Conservation (phyloP, 2,329 filamentous ascomycete species). For the Cytospora piceae region DNA sequence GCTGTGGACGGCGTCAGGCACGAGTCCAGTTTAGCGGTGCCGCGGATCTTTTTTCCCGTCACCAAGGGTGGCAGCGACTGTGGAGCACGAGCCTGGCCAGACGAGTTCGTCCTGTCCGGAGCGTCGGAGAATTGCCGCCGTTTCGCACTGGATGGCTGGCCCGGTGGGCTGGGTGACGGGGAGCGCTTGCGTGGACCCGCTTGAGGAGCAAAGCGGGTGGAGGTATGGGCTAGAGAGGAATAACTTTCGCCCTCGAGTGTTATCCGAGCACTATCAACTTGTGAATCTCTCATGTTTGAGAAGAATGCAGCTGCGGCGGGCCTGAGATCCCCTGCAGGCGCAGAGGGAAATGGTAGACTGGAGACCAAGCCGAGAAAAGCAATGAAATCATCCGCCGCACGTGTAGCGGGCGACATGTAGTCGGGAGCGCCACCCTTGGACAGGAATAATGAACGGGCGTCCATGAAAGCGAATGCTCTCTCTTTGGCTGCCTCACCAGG, state of each 20-base stretch:
- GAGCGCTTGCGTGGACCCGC: constrained; percentile 19
- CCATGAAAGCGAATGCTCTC: not conserved
- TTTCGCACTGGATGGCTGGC: constrained; percentile 10
- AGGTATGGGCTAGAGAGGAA: not conserved
- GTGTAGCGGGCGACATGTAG: not conserved
- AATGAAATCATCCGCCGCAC: not conserved
- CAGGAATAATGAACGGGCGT: not conserved
- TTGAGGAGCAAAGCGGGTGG: constrained; percentile 2
- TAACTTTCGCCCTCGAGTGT: not conserved
- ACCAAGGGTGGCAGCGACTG: not conserved
- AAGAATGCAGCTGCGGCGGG: not conserved
- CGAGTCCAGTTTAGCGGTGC: not conserved
- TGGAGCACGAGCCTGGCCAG: not conserved
- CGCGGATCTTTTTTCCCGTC: not conserved
- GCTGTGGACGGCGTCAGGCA: not conserved
- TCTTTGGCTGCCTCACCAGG: not conserved
- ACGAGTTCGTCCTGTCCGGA: not conserved
- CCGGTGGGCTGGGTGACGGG: not conserved
- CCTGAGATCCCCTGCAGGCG: not conserved
- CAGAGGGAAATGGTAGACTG: not conserved
- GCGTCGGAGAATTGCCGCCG: not conserved
- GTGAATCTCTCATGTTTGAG: not conserved
- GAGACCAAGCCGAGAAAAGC: not conserved
- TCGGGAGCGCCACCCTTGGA: not conserved
- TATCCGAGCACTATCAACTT: not conserved